Conservation (phyloP, 805 yeast species). For the Kurtzmaniella fragi region DNA sequence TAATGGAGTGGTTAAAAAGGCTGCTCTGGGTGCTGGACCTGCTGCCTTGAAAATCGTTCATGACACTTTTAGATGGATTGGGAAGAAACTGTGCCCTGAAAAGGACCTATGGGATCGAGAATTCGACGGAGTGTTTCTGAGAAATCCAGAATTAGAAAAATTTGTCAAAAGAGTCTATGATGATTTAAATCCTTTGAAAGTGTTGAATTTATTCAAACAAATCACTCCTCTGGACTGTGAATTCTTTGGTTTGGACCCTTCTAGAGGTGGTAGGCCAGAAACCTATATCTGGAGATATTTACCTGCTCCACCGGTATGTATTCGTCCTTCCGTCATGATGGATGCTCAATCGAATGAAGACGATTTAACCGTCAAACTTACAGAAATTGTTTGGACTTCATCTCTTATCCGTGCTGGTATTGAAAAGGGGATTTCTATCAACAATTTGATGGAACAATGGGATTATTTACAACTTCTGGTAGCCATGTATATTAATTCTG, state of each 20-base stretch:
- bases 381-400: slow-evolving; percentile 97
- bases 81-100: slow-evolving; percentile 83
- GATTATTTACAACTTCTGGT: slow-evolving; percentile 92
- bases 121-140: slow-evolving; percentile 64
- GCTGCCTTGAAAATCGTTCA: slow-evolving; percentile 95
- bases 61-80: slow-evolving; percentile 93
- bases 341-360: slow-evolving; percentile 93
- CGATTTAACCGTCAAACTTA: slow-evolving; percentile 90
- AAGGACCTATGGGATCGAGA: slow-evolving; percentile 84
- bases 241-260: slow-evolving; percentile 82
- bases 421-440: slow-evolving; percentile 89
- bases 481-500: slow-evolving; percentile 96
- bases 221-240: slow-evolving; percentile 87
- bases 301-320: slow-evolving; percentile 99
- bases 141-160: slow-evolving; percentile 85
- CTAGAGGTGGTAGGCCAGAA: slow-evolving; percentile 89
- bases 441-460: slow-evolving; percentile 98
- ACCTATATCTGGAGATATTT: slow-evolving; percentile 94
- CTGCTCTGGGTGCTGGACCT: slow-evolving; percentile 85
- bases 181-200: slow-evolving; percentile 90
- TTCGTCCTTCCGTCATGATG: slow-evolving; percentile 94
- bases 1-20: slow-evolving; percentile 96
- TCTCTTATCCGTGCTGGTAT: slow-evolving; percentile 90
- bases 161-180: slow-evolving; percentile 84
- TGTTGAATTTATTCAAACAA: slow-evolving; percentile 80